Conservation (phyloP, 176 grass and related monocot genomes). For the Pontederia paniculata region DNA sequence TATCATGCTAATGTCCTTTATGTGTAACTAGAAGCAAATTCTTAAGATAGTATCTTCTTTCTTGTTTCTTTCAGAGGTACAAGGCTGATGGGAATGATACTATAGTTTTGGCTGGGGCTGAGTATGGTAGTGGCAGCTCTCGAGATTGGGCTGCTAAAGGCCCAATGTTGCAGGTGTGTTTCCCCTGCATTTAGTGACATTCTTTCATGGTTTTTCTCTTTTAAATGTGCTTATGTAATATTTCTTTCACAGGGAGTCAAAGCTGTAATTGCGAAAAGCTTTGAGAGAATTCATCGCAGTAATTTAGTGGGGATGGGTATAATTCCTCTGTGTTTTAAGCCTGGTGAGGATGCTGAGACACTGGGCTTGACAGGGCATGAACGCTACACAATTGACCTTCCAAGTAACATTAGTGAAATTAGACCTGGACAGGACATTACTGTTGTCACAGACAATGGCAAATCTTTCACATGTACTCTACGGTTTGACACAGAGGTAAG, state of each 20-base stretch:
- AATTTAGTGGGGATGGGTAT: conserved; percentile 96
- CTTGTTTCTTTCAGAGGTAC: conserved; percentile 42
- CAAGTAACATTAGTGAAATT: conserved; percentile 42
- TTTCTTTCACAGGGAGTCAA: conserved; percentile 56
- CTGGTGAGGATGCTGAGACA: conserved; percentile 72
- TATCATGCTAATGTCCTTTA: not conserved
- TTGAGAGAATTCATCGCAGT: conserved; percentile 90
- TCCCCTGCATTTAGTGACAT: conserved; percentile 5
- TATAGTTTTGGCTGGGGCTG: conserved; percentile 72
- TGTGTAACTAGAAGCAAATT: not conserved
- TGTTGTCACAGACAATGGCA: conserved; percentile 44
- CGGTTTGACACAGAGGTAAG: conserved; percentile 83
- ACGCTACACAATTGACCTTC: conserved; percentile 56
- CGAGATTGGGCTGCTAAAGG: conserved; percentile 96
- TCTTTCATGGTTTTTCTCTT: not conserved
- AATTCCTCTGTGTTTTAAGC: conserved; percentile 73
- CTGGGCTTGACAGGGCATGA: conserved; percentile 79
- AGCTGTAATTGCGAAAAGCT: conserved; percentile 85
- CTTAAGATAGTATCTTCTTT: not conserved
- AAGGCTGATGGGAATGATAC: conserved; percentile 62
- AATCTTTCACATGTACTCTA: conserved; percentile 58
- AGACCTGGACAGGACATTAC: conserved; percentile 74
- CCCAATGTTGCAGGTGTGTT: conserved; percentile 66
- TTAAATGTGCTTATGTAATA: not conserved
- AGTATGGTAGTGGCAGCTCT: conserved; percentile 91